phyloP scores from a whole-genome alignment of 805 yeast genomes.

The Sugiyamaella chiloensis region DNA sequence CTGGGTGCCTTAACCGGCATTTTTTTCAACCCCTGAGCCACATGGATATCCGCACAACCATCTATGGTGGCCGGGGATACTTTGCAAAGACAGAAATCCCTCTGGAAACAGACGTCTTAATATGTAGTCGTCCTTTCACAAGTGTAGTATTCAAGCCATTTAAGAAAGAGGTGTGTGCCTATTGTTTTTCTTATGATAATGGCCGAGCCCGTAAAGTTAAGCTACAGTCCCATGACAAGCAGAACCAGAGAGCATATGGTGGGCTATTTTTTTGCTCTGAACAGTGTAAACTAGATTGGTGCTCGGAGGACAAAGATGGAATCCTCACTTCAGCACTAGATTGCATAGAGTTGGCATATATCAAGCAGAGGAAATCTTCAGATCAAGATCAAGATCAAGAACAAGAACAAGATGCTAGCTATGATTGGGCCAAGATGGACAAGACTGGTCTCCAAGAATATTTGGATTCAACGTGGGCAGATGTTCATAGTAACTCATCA shows the following conservation, averaged over 20 bases:
- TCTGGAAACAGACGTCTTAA: conserved; percentile 40
- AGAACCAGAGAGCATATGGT: conserved; percentile 32
- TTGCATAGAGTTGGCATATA: conserved; percentile 35
- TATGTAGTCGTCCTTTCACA: conserved; percentile 44
- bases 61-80: conserved; percentile 62
- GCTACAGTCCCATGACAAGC: conserved; percentile 23
- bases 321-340: conserved; percentile 40
- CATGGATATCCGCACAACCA: conserved; percentile 32
- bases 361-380: background rate
- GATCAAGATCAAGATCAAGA: background rate
- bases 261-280: conserved; percentile 56
- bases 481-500: no score
- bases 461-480: conserved; percentile 34
- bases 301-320: conserved; percentile 35
- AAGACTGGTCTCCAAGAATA: conserved; percentile 33
- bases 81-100: conserved; percentile 45
- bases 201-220: conserved; percentile 48
- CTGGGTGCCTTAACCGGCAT: background rate
- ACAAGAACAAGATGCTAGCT: background rate
- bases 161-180: conserved; percentile 59
- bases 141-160: conserved; percentile 50
- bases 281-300: conserved; percentile 41
- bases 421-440: conserved; percentile 14
- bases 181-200: conserved; percentile 48
- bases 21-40: background rate